Evolutionary conservation across 2,329 filamentous ascomycete species (phyloP), one percentile per base, ranked within the genome.

Genomic region (Dactylonectria macrodidyma): DNA sequence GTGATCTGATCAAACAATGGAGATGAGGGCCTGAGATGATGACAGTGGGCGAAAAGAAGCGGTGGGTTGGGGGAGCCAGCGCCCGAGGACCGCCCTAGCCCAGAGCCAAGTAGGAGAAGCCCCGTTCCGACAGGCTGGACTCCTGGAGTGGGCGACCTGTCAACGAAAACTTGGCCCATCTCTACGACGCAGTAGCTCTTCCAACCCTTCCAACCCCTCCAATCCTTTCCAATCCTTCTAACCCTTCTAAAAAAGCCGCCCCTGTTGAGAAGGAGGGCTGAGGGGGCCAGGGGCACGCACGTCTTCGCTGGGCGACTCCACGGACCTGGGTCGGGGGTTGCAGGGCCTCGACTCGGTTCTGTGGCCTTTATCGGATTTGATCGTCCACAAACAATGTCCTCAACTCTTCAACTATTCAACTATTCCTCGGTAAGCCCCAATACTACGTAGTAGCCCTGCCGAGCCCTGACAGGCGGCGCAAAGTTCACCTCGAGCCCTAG

Each of bases 21-120:
- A 36, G 51, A 36, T n/a, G 52, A 62, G 30, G 55, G 30, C 60
- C 55, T 8, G 60, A 56, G 44, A 50, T 55, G 55, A 61, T 62
- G 63, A 54, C 58, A 57, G 46, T 24, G 58, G 52, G 24, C 44
- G 56, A 64, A 58, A 58, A 48, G 65, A 47, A 44, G 65, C 59
- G 65, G 65, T 63, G 65, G 65, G 60, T 64, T 67, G 56, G 56
- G 65, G 64, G 44, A 63, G 51, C 30, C 54, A 51, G 54, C 26
- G 38, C 24, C 26, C 19, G 36, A 33, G 26, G 48, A 26, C 9
- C 33, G 47, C 19, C 60, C 60, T 48, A 56, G 34, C 34, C 14
- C 56, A 26, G 24, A 47, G 56, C 38, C 62, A 54, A 41, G 47
- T 34, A 46, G n/a, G 34, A 30, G 26, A 51, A 59, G 34, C 54